Percentiles rank a stretch among this genome's conserved stretches.
Evolutionary conservation across 441 rosid species (phyloP).

Genomic region (Adansonia rubrostipa): DNA sequence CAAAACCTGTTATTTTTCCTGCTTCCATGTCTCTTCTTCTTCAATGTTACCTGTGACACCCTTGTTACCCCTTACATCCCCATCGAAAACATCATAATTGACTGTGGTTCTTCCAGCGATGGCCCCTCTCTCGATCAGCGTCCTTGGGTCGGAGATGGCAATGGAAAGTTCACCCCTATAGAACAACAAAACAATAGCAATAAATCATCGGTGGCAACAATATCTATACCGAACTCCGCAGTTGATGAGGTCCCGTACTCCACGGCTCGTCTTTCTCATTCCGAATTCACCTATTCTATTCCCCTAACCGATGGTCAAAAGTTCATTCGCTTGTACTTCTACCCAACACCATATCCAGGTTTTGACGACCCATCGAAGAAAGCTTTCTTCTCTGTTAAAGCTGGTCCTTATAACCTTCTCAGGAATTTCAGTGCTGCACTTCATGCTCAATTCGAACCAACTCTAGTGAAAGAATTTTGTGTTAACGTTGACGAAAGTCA

Average conservation of each 20-base stretch:
- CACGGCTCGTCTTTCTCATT: conserved; percentile 33
- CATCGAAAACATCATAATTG: neutral
- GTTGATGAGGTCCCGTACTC: neutral
- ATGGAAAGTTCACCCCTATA: neutral
- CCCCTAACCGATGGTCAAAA: conserved; percentile 31
- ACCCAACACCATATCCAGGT: conserved; percentile 24
- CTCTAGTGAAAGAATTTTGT: conserved; percentile 26
- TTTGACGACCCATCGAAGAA: conserved; percentile 28
- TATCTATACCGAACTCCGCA: neutral
- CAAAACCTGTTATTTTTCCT: conserved; percentile 4
- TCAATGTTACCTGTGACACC: neutral
- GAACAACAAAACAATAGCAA: conserved; percentile 2
- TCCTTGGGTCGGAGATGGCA: conserved; percentile 13
- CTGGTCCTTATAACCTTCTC: conserved; percentile 29
- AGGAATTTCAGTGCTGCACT: conserved; percentile 28
- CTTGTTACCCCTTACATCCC: neutral
- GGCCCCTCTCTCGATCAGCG: neutral
- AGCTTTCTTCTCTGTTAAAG: conserved; percentile 32
- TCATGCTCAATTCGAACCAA: neutral
- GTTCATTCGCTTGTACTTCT: conserved; percentile 36
- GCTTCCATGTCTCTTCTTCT: neutral
- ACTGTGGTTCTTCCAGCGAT: neutral
- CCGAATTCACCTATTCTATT: conserved; percentile 20
- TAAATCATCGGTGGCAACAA: neutral
- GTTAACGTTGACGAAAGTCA: conserved; percentile 19